These are phyloP conservation scores for Syzygium syzygioides DNA, from an alignment of 441 rosid genomes.

Conservation along the genomic window DNA sequence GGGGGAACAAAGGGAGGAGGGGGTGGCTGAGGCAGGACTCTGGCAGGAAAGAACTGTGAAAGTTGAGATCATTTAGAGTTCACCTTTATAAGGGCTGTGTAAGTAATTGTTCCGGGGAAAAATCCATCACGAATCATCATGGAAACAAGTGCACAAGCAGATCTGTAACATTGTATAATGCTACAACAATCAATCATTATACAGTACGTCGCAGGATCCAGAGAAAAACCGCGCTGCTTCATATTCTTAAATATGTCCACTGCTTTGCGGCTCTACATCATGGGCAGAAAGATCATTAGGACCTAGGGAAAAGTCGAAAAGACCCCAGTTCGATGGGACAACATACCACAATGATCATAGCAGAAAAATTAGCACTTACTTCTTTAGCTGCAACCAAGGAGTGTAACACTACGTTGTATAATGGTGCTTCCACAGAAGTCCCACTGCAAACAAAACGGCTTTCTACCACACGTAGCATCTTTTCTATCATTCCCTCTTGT, in stretches of 20 bases:
- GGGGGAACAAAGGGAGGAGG: background rate
- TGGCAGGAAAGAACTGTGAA: background rate
- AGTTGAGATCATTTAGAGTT: background rate
- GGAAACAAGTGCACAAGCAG: conserved; percentile 62
- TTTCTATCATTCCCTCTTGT: conserved; percentile 65
- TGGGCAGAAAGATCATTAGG: conserved; percentile 14
- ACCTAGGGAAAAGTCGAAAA: conserved; percentile 2
- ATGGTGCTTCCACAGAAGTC: conserved; percentile 27
- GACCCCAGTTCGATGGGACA: background rate
- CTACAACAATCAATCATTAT: conserved; percentile 78
- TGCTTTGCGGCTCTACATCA: conserved; percentile 48
- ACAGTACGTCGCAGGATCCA: conserved; percentile 49
- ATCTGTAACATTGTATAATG: conserved; percentile 33
- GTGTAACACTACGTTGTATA: conserved; percentile 64
- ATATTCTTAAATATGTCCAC: conserved; percentile 51
- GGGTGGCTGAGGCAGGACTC: background rate
- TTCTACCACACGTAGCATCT: conserved; percentile 53
- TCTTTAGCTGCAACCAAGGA: conserved; percentile 57
- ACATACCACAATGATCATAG: background rate
- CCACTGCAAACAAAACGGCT: conserved; percentile 27
- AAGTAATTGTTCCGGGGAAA: conserved; percentile 34
- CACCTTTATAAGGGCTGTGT: conserved; percentile 69
- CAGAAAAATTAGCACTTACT: conserved; percentile 32
- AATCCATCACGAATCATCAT: conserved; percentile 80
- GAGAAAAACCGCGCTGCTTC: conserved; percentile 39